Evolutionary conservation across 169 alveolate genomes (phyloP), one percentile per base, ranked within the genome.

Genomic region (Plasmodium malariae): DNA sequence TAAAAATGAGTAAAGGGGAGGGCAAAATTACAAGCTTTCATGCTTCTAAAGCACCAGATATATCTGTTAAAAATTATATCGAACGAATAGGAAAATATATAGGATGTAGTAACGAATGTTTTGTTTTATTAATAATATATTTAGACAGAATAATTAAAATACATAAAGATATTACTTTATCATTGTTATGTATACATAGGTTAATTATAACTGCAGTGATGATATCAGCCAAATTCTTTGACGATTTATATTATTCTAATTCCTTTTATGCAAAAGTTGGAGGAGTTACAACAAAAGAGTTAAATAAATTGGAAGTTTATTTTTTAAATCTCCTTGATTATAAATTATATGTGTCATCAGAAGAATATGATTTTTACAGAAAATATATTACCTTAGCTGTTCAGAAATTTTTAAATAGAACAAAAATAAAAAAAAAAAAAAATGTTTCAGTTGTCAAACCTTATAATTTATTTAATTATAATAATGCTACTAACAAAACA

Each of bases 211-310:
- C 99, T 4, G 95, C 99, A 5, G 95, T 94, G 21, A 94, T 96
- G 96, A 94, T 97, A 14, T 95, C 98, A 21, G 97, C 98, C 19
- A 98, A 98, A 95, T 98, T 96, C 94, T 95, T 93, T 74, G 99
- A 97, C 70, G 99, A 98, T 71, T 91, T 93, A 26, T 97, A 92
- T 93, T 98, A 95, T 94, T 94, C 97, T 19, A 97, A 97, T 91
- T 83, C 89, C 40, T 96, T 93, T 78, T 97, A 96, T 87, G 98
- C 99, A 3, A 95, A 96, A 51, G 96, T 98, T 14, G 99, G 99
- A 2, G 99, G 99, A 17, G 98, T 98, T 7, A 92, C 96, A 30
- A 95, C 96, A 21, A 73, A 93, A 49, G 99, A 97, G 78, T 91
- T 97, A 37, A 97, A 97, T 73, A 74, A 89, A 45, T 93, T 98